These are phyloP conservation scores for Leucocoprinus leucothites DNA, from an alignment of 768 basidiomycete species.

Conservation along the genomic window DNA sequence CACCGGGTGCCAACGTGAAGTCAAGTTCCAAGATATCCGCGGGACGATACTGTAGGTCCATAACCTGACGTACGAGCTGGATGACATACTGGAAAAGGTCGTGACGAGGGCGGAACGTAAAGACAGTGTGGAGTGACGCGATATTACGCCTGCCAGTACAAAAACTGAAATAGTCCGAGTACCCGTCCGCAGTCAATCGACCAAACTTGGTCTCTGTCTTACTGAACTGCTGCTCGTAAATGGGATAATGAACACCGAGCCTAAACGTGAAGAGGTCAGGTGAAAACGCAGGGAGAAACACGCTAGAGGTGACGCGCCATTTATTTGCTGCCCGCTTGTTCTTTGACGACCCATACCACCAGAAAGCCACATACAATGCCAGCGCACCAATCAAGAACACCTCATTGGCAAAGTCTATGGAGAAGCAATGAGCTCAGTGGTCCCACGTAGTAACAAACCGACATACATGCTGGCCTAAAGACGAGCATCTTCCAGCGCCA, in stretches of 20 bases:
- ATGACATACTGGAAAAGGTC: constrained; percentile 68
- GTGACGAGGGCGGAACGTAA: constrained; percentile 79
- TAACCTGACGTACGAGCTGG: constrained; percentile 58
- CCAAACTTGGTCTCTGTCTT: constrained; percentile 50
- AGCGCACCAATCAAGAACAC: constrained; percentile 49
- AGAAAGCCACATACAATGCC: constrained; percentile 53
- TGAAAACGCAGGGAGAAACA: constrained; percentile 10
- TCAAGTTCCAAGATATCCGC: constrained; percentile 73
- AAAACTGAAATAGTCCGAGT: constrained; percentile 80
- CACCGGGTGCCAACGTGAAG: constrained; percentile 61
- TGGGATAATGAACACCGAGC: constrained; percentile 52
- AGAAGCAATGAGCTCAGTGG: not conserved
- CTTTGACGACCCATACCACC: constrained; percentile 54
- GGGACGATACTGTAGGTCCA: constrained; percentile 75
- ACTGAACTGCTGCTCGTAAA: constrained; percentile 75
- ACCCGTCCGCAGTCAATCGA: constrained; percentile 59
- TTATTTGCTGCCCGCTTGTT: constrained; percentile 61
- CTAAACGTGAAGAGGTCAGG: constrained; percentile 31
- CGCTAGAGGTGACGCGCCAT: constrained; percentile 48
- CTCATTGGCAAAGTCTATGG: constrained; percentile 65
- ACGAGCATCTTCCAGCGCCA: constrained; percentile 71
- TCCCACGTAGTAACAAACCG: not conserved
- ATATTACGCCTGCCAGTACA: constrained; percentile 83
- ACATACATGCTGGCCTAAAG: constrained; percentile 77
- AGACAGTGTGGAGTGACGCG: constrained; percentile 73